Base-by-base conservation (phyloP, 1,284 basidiomycete genomes). In the Boletus smithii region DNA sequence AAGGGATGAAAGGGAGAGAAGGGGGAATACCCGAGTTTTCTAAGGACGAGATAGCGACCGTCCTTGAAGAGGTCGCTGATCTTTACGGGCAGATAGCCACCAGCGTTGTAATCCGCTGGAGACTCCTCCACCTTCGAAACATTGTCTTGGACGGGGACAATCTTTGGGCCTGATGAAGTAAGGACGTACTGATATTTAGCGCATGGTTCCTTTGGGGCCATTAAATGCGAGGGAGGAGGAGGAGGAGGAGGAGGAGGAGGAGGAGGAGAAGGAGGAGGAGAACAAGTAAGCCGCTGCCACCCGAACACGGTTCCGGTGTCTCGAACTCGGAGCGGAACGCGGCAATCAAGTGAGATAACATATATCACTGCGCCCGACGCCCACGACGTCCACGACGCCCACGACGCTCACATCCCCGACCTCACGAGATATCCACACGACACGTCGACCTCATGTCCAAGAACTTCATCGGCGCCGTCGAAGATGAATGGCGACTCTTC, bases 401-500 rank as follows among this genome's bases (percentile, higher is more conserved):
- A n/a, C n/a, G n/a, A n/a, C n/a, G n/a, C 24, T 26, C 2, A 26
- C 24, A n/a, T 26, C 24, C 24, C 8, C 24, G 5, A 23, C 33
- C 18, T 35, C 46, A 41, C 44, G 10, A 24, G 8, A 32, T 20
- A 20, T n/a, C 5, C n/a, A n/a, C n/a, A n/a, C n/a, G n/a, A n/a
- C n/a, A n/a, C n/a, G n/a, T n/a, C n/a, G n/a, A n/a, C n/a, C n/a
- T n/a, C n/a, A n/a, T n/a, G n/a, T n/a, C n/a, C n/a, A n/a, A n/a
- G n/a, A n/a, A n/a, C 17, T 84, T 86, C 50, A 80, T 84, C 35
- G 83, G 84, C 24, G 85, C 90, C 2, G 90, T 94, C 44, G 71
- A 87, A 60, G 91, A 95, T 60, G 85, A 91, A 56, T 94, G 88
- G 88, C 75, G 80, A 42, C 73, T 93, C 50, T 92, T 80, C 71